Evolutionary conservation across 306 rosid genomes (phyloP).

Genomic region (Pueraria montana): DNA sequence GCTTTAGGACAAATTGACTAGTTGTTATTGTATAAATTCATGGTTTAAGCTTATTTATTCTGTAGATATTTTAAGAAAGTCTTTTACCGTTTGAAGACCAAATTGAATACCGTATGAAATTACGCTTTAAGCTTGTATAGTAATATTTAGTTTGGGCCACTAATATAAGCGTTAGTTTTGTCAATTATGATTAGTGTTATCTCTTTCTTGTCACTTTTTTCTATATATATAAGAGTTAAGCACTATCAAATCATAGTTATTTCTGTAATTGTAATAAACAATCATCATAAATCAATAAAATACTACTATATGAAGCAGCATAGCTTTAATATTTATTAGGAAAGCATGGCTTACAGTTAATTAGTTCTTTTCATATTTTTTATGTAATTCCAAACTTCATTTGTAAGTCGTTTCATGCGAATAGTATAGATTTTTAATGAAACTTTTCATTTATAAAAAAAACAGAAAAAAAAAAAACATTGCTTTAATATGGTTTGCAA

Average conservation of each 20-base stretch:
- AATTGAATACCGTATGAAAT: neutral
- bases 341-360: no score
- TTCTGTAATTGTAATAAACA: neutral
- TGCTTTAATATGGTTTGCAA: neutral
- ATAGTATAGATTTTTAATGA: no score
- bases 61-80: neutral
- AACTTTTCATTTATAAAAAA: no score
- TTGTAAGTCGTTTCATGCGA: no score
- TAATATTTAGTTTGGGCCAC: neutral
- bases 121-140: neutral
- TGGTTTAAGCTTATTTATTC: neutral
- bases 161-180: neutral
- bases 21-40: neutral
- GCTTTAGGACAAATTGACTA: neutral
- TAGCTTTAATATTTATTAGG: neutral
- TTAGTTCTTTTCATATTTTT: no score
- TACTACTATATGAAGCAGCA: neutral
- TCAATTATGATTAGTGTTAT: neutral
- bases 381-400: no score
- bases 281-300: neutral
- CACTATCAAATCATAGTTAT: no score
- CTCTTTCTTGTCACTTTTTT: neutral
- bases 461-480: no score
- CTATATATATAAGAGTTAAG: neutral
- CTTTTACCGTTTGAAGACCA: neutral